Evolutionary conservation across 257 asterid genomes (phyloP), one percentile per base, ranked within the genome.

Genomic region (Apocynum venetum): DNA sequence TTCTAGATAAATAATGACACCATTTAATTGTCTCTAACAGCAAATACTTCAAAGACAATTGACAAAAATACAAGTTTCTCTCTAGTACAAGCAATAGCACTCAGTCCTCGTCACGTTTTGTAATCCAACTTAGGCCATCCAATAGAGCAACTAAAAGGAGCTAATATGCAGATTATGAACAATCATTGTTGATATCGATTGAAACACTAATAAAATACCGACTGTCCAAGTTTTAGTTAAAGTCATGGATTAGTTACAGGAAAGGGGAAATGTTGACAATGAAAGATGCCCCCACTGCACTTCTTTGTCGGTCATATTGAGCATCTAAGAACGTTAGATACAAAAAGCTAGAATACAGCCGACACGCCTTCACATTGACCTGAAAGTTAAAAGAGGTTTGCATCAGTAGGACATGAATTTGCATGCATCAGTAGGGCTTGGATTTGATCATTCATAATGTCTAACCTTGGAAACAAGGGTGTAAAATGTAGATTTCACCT

Each of bases 281-380:
- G 31, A 75, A 61, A 51, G 76, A 72, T 51, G 64, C 49, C 63
- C 75, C 64, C 61, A 6, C 76, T 75, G 72, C 41, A 25, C 78
- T 46, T 31, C 78, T 31, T 61, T 75, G 72, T 61, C 72, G 72
- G 61, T 35, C 72, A 35, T 31, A 25, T 47, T 46, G 19, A 59
- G 35, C 71, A 61, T 75, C 8, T 31, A 60, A 61, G 19, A n/a
- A 44, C 66, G 43, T 35, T 17, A 3, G 6, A 11, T 35, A 14
- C 14, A 75, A 49, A 59, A 75, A 13, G 59, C 55, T 17, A 74
- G 59, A 44, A 60, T 59, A 74, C 70, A 59, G 40, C 46, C 17
- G 57, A 74, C 71, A 59, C 15, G 25, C 44, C 20, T 44, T 44
- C 71, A 60, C 15, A 52, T 4, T 14, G 41, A 56, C 40, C 51